Percentiles rank a stretch among this genome's conserved stretches.
Conservation (phyloP, 1,284 basidiomycete species). For the Marasmius fiardii region DNA sequence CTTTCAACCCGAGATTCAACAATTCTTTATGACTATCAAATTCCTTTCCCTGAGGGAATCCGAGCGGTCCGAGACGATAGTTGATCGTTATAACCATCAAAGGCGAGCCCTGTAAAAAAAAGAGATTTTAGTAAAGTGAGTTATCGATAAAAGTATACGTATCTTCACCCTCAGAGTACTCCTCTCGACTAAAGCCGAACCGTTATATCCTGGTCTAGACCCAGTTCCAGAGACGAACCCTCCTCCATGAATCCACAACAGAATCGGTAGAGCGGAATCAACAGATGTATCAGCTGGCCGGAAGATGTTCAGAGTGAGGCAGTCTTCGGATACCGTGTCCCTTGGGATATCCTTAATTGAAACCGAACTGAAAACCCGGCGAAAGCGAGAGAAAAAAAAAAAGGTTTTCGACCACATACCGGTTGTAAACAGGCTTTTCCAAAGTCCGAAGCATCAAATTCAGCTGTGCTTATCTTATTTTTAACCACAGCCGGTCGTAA, state of each 20-base stretch:
- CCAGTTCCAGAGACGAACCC: neutral
- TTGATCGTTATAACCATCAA: conserved; percentile 46
- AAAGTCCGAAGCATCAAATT: conserved; percentile 3
- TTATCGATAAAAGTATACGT: neutral
- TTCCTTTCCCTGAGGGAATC: conserved; percentile 29
- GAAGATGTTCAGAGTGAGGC: conserved; percentile 1
- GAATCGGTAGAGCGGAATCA: neutral
- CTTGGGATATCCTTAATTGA: no score
- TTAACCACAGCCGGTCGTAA: neutral
- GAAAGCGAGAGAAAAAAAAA: no score
- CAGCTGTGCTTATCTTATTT: neutral
- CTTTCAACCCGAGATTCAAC: neutral
- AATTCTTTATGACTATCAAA: conserved; percentile 14
- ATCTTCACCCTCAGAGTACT: neutral
- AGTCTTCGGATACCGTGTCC: conserved; percentile 4
- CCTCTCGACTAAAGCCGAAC: neutral
- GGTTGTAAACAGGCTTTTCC: conserved; percentile 7
- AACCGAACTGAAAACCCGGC: no score
- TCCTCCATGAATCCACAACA: conserved; percentile 1
- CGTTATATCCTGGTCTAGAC: neutral
- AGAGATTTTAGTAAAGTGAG: neutral
- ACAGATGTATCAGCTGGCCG: neutral
- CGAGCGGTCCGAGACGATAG: conserved; percentile 9
- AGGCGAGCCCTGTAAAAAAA: conserved; percentile 44
- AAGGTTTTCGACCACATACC: no score